Base-by-base conservation (phyloP, 108 stramenopile species). In the Fragilariopsis cylindrus region DNA sequence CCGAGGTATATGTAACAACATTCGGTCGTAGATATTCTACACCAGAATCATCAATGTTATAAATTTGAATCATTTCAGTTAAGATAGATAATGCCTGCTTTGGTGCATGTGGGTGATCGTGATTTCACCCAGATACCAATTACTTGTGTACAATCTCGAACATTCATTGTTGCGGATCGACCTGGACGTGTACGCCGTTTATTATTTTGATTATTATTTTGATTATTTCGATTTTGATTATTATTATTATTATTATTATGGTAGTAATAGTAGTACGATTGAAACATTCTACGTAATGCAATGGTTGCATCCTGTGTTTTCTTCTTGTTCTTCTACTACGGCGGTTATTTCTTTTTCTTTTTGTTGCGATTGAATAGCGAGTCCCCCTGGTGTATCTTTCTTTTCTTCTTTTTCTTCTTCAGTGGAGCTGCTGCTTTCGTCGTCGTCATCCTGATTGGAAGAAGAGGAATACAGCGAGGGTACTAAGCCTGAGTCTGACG, bases 1-100 rank as follows among this genome's bases (percentile, higher is more conserved):
- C 58, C 3, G 58, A 60, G 16, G 58, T 60, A n/a, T 60, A 60
- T 40, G 58, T 60, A 3, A 60, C 58, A n/a, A 60, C 58, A 30
- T 60, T 60, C 0, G 58, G 58, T 41, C 58, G 58, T 11, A 60
- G 3, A 40, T 60, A 40, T 40, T 58, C 4, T 21, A 19, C 0
- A 19, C 0, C 19, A 19, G 21, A 21, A 21, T 21, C 21, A 21
- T 21, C 21, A 21, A 21, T 58, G 0, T 58, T 39, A 40, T 58
- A 58, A 9, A 58, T 58, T 58, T n/a, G 18, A 9, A 41, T 60
- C 58, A 60, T 60, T 40, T 60, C 41, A 11, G 9, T 60, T 40
- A 60, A 60, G 18, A 60, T 60, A 0, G 9, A 9, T 30, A 60
- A 40, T 19, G 58, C 58, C 41, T 60, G 40, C n/a, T 30, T 1